Percentiles rank a stretch among this genome's conserved stretches.
These are phyloP conservation scores for Thuidium tamariscinum DNA, from an alignment of 225 moss, liverwort and hornwort genomes.

Conservation along the genomic window DNA sequence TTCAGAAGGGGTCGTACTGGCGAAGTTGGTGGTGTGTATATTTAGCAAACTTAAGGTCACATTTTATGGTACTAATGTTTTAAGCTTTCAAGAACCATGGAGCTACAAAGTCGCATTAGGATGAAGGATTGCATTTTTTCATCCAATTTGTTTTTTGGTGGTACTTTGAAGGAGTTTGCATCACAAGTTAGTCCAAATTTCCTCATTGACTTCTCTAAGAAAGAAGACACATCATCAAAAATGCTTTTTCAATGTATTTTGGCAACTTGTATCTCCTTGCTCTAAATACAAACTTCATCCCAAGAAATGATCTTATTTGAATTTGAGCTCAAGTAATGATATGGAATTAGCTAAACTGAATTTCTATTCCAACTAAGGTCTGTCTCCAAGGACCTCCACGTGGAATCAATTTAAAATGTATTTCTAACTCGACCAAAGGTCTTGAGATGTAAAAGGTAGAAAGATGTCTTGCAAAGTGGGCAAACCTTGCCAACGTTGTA, in stretches of 20 bases:
- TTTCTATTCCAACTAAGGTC: neutral
- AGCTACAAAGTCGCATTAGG: neutral
- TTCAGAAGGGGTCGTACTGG: neutral
- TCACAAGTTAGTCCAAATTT: fast-evolving
- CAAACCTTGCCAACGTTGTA: neutral
- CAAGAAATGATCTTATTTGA: neutral
- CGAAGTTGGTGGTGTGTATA: too few relatives aligned
- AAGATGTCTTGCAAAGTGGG: neutral
- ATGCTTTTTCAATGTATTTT: neutral
- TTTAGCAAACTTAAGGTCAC: neutral
- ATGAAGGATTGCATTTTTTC: neutral
- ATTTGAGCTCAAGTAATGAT: neutral
- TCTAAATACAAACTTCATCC: neutral
- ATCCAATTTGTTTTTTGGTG: neutral
- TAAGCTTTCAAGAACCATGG: neutral
- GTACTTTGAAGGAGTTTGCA: too few relatives aligned
- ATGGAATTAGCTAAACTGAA: neutral
- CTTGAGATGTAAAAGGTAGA: neutral
- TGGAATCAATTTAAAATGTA: too few relatives aligned
- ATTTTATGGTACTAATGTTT: neutral
- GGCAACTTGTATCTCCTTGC: neutral
- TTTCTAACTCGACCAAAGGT: neutral
- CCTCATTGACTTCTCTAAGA: too few relatives aligned
- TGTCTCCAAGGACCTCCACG: neutral
- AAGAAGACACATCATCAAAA: neutral